Evolutionary conservation across 2,329 filamentous ascomycete species (phyloP), one percentile per base, ranked within the genome.

Genomic region (Colletotrichum coccodes): DNA sequence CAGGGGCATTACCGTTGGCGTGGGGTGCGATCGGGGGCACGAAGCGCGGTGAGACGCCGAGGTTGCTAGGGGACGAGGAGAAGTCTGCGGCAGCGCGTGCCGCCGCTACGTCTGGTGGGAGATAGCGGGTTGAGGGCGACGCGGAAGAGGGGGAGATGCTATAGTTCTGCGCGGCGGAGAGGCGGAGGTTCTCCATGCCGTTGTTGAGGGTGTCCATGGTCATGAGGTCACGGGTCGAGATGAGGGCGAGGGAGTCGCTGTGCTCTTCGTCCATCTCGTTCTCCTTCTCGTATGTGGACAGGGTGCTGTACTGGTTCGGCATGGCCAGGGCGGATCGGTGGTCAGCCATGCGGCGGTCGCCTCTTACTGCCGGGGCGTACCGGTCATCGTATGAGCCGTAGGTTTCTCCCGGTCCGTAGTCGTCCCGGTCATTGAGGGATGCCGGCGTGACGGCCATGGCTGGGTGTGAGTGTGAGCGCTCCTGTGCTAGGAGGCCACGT

Each of bases 211-310:
- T 75, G 57, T 87, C 85, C 71, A 86, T 79, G 42, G 81, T 79
- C 72, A 89, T 80, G 23, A 90, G 79, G 50, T 89, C 86, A 14
- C 79, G 79, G 0, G 87, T 90, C 0, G 86, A 87, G 54, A 90
- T 87, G 44, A 89, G 77, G 4, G 82, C 81, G 72, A 83, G 80
- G 1, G 81, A 79, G 18, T 80, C 79, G 34, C 75, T 74, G 14
- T 76, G 75, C 4, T 73, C 75, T 7, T 77, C 77, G 6, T 82
- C 80, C n/a, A 81, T 80, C 3, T 82, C 81, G 3, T 79, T 79
- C 9, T 73, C 73, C 4, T 72, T 73, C 52, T 82, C 81, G 60
- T 80, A 81, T 6, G 34, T 68, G 6, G 80, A 78, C 4, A 77
- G 47, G 6, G 58, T 57, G 38, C 68, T 71, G 14, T 75, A 72